Conservation (phyloP, 768 basidiomycete species). For the Leucocoprinus birnbaumii region DNA sequence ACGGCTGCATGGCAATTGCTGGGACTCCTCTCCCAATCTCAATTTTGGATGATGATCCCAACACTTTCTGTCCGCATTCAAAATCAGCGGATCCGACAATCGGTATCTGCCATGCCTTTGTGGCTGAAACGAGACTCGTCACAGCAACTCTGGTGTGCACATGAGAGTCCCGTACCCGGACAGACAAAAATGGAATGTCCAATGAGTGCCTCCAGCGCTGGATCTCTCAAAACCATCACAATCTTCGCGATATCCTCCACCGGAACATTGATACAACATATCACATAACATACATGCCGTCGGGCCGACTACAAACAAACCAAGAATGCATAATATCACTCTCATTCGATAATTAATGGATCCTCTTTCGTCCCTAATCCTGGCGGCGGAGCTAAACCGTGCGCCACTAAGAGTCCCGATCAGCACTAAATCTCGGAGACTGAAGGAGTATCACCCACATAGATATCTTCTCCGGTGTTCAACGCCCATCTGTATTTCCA, state of each 20-base stretch:
- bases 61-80: constrained; percentile 4
- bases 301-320: no score
- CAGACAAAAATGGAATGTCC: constrained; percentile 6
- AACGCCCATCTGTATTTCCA: neutral
- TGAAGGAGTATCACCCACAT: neutral
- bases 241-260: constrained; percentile 5
- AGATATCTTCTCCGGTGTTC: neutral
- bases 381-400: neutral
- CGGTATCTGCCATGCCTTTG: constrained; percentile 2
- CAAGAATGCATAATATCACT: neutral
- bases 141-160: neutral
- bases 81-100: constrained; percentile 8
- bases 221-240: constrained; percentile 5
- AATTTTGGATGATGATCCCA: constrained; percentile 7
- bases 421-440: neutral
- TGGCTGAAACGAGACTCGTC: constrained; percentile 7
- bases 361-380: neutral
- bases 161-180: constrained; percentile 1
- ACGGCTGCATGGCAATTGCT: constrained; percentile 5
- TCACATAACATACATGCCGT: neutral
- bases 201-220: constrained; percentile 7
- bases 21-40: neutral
- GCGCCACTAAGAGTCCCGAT: neutral
- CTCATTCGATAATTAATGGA: neutral
- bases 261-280: neutral